Evolutionary conservation across 78 protist species (phyloP), one percentile per base, ranked within the genome.

Genomic region (Dictyostelium capitatum): DNA sequence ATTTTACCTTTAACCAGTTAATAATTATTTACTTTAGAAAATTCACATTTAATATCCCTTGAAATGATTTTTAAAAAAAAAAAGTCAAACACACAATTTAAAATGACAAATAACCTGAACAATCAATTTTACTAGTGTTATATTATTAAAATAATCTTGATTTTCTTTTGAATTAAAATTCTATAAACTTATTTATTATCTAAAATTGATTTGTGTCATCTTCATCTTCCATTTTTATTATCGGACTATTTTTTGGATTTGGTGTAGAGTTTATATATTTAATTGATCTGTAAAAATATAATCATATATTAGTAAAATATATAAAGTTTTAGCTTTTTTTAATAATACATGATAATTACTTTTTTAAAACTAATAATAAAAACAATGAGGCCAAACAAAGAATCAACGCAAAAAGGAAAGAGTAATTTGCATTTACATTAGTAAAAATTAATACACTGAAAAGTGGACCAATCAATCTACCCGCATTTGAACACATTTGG

Each of bases 401-500:
- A 15, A 51, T 47, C 10, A 77, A 48, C n/a, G 78, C 93, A 87
- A 64, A 87, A 8, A 87, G 12, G n/a, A 59, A 87, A 10, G 47
- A 8, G 50, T 53, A 28, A n/a, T 87, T 87, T 14, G 47, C 25
- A n/a, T 54, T 50, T 4, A 37, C 54, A 6, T 87, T 25, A n/a
- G 51, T n/a, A 46, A 77, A 74, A 5, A 87, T 77, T 10, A 77
- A 41, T 6, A 79, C 69, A 6, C 84, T 28, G 57, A 47, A 77
- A 50, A 87, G 51, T 25, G 93, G 93, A 47, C 84, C 83, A 17
- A 77, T 8, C 3, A 87, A 64, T 87, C 84, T 74, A 50, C 93
- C 93, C 17, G 65, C 77, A 43, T 37, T 87, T 59, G 65, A 75
- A 14, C 67, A 50, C 32, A 87, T 65, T 51, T 78, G 67, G 48